Percentiles rank a stretch among this genome's conserved stretches.
These are phyloP conservation scores for Cryptococcus jaspeensis DNA, from an alignment of 1,284 basidiomycete species.

Conservation along the genomic window DNA sequence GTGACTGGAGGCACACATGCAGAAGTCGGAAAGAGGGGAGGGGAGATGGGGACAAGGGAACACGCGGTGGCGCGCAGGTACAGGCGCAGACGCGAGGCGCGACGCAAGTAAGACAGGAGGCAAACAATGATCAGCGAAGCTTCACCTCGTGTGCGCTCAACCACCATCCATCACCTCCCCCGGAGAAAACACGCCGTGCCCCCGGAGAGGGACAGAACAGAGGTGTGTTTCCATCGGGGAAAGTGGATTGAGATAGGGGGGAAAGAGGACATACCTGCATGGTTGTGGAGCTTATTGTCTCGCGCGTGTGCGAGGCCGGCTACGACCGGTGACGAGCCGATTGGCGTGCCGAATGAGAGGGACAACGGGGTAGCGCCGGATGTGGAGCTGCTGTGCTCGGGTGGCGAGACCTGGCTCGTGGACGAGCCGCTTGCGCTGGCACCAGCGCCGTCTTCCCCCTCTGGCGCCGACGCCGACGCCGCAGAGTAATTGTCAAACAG, in stretches of 20 bases:
- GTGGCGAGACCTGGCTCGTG: not conserved
- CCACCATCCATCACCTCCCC: no score
- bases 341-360: not conserved
- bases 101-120: no score
- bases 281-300: conserved; percentile 3
- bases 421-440: not conserved
- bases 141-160: no score
- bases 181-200: no score
- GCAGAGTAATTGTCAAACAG: not conserved
- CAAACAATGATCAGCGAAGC: no score
- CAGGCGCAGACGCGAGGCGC: no score
- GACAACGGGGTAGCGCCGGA: not conserved
- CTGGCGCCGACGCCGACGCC: not conserved
- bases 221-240: no score
- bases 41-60: no score
- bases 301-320: not conserved
- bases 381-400: not conserved
- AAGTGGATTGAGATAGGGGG: not conserved
- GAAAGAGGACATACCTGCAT: not conserved
- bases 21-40: no score
- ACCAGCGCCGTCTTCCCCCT: no score
- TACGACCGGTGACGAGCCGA: not conserved
- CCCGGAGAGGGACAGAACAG: not conserved
- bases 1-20: no score
- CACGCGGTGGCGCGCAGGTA: no score